These are phyloP conservation scores for Paulownia fortunei DNA, from an alignment of 257 asterid species.

Conservation along the genomic window DNA sequence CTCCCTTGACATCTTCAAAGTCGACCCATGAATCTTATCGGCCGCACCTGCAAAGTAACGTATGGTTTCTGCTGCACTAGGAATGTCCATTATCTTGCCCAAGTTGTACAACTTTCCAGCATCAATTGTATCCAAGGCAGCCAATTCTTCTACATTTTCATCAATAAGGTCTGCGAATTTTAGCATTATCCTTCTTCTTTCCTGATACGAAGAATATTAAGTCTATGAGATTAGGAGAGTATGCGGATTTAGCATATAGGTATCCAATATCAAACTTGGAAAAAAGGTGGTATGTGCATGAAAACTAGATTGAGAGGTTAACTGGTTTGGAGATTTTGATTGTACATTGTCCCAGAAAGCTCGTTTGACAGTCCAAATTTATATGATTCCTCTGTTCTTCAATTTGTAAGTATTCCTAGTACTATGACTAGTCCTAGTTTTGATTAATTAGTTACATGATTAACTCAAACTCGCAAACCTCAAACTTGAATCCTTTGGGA, in stretches of 20 bases:
- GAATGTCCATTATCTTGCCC: conserved; percentile 42
- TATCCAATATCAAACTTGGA: neutral
- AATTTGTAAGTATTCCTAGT: neutral
- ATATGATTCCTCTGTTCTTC: neutral
- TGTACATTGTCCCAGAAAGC: too few relatives aligned
- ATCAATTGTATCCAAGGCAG: conserved; percentile 51
- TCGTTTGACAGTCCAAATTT: neutral
- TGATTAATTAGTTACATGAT: too few relatives aligned
- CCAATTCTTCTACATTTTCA: conserved; percentile 51
- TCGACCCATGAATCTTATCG: conserved; percentile 65
- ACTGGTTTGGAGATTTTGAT: too few relatives aligned
- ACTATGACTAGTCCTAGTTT: too few relatives aligned
- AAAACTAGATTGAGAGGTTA: neutral
- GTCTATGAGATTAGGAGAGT: neutral
- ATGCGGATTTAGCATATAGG: neutral
- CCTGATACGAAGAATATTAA: conserved; percentile 32
- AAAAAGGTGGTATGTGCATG: too few relatives aligned
- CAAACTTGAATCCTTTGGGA: too few relatives aligned
- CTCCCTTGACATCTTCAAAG: conserved; percentile 55
- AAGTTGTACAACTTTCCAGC: conserved; percentile 48
- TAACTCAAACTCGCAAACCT: too few relatives aligned
- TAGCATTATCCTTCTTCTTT: conserved; percentile 56
- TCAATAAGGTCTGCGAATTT: conserved; percentile 59
- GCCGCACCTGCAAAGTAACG: conserved; percentile 74
- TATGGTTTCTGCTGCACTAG: conserved; percentile 41